Conservation (phyloP, 257 asterid genomes). For the Jaltomata sinuosa region DNA sequence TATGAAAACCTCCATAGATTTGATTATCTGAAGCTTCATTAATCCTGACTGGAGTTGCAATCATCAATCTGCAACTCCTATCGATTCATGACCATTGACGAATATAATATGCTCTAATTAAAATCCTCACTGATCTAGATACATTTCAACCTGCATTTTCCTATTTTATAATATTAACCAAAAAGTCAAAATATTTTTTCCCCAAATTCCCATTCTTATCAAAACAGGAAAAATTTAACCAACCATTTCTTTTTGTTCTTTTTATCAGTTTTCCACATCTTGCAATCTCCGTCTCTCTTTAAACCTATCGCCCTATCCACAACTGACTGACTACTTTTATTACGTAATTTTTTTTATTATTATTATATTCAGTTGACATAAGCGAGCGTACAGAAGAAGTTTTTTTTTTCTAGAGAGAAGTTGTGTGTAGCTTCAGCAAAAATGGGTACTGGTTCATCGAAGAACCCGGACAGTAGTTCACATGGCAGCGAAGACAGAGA, state of each 20-base stretch:
- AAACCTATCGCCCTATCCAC: conserved; percentile 3
- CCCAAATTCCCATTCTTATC: background rate
- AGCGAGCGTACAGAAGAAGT: background rate
- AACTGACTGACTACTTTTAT: background rate
- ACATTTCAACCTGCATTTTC: background rate
- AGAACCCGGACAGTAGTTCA: conserved; percentile 46
- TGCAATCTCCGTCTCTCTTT: conserved; percentile 2
- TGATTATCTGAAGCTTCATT: background rate
- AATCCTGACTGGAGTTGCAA: background rate
- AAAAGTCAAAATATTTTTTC: background rate
- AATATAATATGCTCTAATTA: no score
- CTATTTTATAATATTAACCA: background rate
- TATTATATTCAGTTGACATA: background rate
- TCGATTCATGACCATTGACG: background rate
- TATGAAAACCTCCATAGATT: background rate
- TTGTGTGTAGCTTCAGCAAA: background rate
- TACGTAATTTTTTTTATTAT: background rate
- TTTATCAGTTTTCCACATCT: background rate
- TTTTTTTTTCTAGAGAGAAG: background rate
- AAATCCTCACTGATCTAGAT: no score
- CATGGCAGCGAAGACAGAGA: conserved; percentile 70
- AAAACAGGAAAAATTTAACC: background rate
- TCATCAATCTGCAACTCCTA: background rate
- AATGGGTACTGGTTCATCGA: conserved; percentile 81
- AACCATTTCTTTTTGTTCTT: background rate